Evolutionary conservation across 2,329 filamentous ascomycete genomes (phyloP), one percentile per base, ranked within the genome.

Genomic region (Claviceps pazoutovae): DNA sequence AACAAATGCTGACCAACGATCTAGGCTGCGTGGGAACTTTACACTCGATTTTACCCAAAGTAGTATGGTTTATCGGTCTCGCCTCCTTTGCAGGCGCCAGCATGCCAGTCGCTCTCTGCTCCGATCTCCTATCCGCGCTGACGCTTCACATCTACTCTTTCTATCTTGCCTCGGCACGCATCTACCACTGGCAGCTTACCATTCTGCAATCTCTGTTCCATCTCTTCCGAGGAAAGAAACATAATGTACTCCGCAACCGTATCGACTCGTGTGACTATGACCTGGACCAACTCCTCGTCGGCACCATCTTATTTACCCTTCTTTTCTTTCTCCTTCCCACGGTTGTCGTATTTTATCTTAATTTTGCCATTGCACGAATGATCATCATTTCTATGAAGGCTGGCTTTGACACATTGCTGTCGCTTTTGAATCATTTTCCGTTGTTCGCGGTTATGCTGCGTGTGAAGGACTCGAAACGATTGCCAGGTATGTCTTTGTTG

Each of bases 191-290:
- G 93, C 93, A 98, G 68, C 82, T 98, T 55, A 95, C 86, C 3
- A 97, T 98, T 56, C 84, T 98, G 57, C 84, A 91, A 57, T 97
- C 91, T 11, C 81, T 98, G n/a, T 98, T 98, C 68, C 94, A 98
- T 65, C 82, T 98, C 9, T 98, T 98, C 65, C 87, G 91, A 36
- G 94, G 93, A 53, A 97, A 96, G 72, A 98, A 98, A 68, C 86
- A 95, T 64, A 98, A 98, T 59, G 85, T 98, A 16, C 79, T 98
- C 21, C 86, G 94, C 55, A 95, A 96, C 63, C 89, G 93, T 69
- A 97, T 98, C 61, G 93, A 98, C 66, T 95, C 90, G 46, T 98
- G 93, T 74, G 93, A 97, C 70, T 98, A 98, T 69, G 93, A 97
- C 64, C 79, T 98, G 23, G 93, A 98, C 64, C 94, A 98, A 69